A percentile compares a stretch with the other conserved stretches of the same genome.
phyloP scores from a whole-genome alignment of 176 grass and related monocot species.

The Zea mays region DNA sequence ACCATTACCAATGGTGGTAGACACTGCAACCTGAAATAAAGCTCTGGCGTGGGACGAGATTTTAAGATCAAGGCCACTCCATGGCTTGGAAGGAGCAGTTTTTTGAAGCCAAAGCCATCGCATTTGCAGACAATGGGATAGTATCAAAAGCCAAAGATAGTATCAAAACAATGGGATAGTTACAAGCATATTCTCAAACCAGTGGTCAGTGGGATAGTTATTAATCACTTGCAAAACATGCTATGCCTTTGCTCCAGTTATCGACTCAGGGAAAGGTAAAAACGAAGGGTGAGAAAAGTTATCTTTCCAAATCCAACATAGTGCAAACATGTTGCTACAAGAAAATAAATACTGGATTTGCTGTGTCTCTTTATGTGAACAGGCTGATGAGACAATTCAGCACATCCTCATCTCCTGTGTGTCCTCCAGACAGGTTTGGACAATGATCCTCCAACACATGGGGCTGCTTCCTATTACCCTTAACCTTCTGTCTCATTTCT shows the following conservation, averaged over 20 bases:
- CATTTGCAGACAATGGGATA: too few relatives aligned
- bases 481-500: not conserved
- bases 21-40: too few relatives aligned
- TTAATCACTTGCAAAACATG: slow-evolving; percentile 29
- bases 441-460: not conserved
- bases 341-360: slow-evolving; percentile 26
- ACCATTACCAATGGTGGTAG: too few relatives aligned
- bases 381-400: not conserved
- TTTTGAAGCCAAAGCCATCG: too few relatives aligned
- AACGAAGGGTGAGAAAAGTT: not conserved
- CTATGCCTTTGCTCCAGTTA: slow-evolving; percentile 4
- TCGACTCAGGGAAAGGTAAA: slow-evolving; percentile 9
- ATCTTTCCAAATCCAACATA: slow-evolving; percentile 2
- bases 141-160: too few relatives aligned
- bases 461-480: not conserved
- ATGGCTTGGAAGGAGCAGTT: too few relatives aligned
- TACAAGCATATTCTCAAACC: not conserved
- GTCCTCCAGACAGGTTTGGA: not conserved
- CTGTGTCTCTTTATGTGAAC: not conserved
- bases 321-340: not conserved
- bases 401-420: not conserved
- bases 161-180: slow-evolving; percentile 9
- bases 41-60: too few relatives aligned
- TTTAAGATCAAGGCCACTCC: too few relatives aligned
- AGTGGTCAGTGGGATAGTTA: not conserved